A percentile compares a stretch with the other conserved stretches of the same genome.
These are phyloP conservation scores for Exophiala aquamarina DNA, from an alignment of 2,329 filamentous ascomycete species.

Conservation along the genomic window DNA sequence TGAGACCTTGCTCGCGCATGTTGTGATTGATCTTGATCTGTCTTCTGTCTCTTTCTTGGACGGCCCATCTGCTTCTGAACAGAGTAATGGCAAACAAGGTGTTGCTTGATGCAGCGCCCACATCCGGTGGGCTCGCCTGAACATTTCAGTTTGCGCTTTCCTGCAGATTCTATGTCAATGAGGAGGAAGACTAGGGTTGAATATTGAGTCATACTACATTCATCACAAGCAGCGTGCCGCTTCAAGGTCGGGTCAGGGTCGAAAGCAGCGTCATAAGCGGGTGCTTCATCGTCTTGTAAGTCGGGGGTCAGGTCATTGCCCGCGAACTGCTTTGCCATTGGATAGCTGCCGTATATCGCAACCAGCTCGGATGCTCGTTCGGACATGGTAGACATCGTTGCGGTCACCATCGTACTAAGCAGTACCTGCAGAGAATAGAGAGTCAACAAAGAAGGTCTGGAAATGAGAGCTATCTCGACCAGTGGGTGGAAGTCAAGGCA, in stretches of 20 bases:
- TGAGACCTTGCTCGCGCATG: constrained; percentile 1
- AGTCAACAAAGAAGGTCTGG: too few relatives aligned
- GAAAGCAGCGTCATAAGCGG: constrained; percentile 22
- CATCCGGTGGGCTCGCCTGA: constrained; percentile 46
- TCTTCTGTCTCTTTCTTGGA: constrained; percentile 42
- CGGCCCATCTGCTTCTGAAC: constrained; percentile 50
- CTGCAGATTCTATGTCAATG: constrained; percentile 32
- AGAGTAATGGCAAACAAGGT: constrained; percentile 45
- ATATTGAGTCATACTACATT: constrained; percentile 42
- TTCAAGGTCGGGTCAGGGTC: constrained; percentile 35
- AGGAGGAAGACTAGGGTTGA: constrained; percentile 1
- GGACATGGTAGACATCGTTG: too few relatives aligned
- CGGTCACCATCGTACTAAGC: too few relatives aligned
- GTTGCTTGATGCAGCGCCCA: constrained; percentile 43
- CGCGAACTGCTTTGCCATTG: constrained; percentile 18
- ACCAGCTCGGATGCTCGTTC: background rate
- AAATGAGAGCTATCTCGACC: too few relatives aligned
- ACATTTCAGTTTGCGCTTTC: constrained; percentile 50
- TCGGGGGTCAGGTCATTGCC: constrained; percentile 16
- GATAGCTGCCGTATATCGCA: constrained; percentile 13
- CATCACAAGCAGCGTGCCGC: constrained; percentile 49
- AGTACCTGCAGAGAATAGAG: too few relatives aligned
- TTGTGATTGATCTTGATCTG: constrained; percentile 26
- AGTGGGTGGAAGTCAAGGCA: too few relatives aligned
- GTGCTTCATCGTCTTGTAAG: constrained; percentile 13